Conservation (phyloP, 768 basidiomycete genomes). For the Tubosaeta sp. region DNA sequence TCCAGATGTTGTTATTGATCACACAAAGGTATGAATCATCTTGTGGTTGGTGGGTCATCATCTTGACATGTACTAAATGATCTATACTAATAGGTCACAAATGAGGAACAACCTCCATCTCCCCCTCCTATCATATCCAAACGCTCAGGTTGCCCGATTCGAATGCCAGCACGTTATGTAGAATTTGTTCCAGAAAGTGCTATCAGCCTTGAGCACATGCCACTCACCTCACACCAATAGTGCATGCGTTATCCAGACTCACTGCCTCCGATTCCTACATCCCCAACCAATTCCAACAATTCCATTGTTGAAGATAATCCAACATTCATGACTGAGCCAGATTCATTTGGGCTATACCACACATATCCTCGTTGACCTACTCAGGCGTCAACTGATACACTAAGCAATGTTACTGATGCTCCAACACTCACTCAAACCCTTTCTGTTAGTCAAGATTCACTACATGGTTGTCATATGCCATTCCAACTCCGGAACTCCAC, state of each 20-base stretch:
- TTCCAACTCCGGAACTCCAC: too few species aligned
- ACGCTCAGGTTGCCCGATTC: neutral
- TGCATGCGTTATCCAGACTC: neutral
- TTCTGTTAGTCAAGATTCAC: too few species aligned
- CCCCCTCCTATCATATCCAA: neutral
- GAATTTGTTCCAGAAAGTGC: neutral
- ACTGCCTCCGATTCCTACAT: too few species aligned
- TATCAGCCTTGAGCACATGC: neutral
- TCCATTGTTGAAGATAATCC: too few species aligned
- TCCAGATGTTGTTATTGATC: too few species aligned
- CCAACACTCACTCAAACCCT: too few species aligned
- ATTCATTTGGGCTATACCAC: neutral
- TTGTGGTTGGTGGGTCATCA: too few species aligned
- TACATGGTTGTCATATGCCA: too few species aligned
- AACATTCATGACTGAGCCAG: neutral
- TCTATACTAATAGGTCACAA: too few species aligned
- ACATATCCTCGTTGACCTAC: neutral
- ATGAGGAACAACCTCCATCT: neutral
- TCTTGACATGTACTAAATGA: too few species aligned
- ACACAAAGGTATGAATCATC: too few species aligned
- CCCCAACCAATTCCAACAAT: too few species aligned
- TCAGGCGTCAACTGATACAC: neutral
- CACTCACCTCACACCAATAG: neutral
- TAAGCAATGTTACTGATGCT: neutral
- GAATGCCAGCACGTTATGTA: neutral